These are phyloP conservation scores for Solanum etuberosum DNA, from an alignment of 257 asterid species.

Conservation along the genomic window DNA sequence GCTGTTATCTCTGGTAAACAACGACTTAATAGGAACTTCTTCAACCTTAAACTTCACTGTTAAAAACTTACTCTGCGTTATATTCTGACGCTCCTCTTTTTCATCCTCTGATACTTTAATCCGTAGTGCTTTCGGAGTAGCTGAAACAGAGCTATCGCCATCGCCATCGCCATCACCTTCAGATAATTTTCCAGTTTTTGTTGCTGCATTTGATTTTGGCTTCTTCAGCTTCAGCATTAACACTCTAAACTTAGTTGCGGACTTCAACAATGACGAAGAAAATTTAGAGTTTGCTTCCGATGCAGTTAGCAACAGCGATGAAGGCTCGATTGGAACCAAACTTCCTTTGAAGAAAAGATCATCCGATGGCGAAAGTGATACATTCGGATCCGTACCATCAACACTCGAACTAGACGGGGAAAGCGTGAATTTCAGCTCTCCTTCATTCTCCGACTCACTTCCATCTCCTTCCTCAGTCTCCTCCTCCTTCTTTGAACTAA, in stretches of 20 bases:
- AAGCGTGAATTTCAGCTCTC: slow-evolving; percentile 12
- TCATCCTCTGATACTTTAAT: background rate
- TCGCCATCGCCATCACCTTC: background rate
- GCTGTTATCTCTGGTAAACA: slow-evolving; percentile 50
- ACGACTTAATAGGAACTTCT: slow-evolving; percentile 41
- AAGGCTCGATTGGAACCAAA: slow-evolving; percentile 17
- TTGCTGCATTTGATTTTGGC: slow-evolving; percentile 5
- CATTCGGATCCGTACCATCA: slow-evolving; percentile 1
- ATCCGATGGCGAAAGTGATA: slow-evolving; percentile 9
- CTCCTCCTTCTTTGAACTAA: background rate
- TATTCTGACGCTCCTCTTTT: slow-evolving; percentile 1
- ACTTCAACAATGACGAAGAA: slow-evolving; percentile 11
- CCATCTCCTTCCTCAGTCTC: background rate
- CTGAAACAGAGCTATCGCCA: background rate
- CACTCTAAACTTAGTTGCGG: slow-evolving; percentile 29
- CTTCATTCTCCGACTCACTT: slow-evolving; percentile 1
- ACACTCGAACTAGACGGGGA: slow-evolving; percentile 5
- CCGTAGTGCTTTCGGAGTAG: background rate
- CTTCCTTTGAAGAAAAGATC: slow-evolving; percentile 21
- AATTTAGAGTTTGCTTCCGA: slow-evolving; percentile 20
- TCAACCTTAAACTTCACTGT: slow-evolving; percentile 55
- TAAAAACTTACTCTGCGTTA: slow-evolving; percentile 14
- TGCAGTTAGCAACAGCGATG: background rate
- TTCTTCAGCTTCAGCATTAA: slow-evolving; percentile 30
- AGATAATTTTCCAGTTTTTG: background rate